phyloP scores from a whole-genome alignment of 2,329 filamentous ascomycete species.

The Fusarium anguioides region DNA sequence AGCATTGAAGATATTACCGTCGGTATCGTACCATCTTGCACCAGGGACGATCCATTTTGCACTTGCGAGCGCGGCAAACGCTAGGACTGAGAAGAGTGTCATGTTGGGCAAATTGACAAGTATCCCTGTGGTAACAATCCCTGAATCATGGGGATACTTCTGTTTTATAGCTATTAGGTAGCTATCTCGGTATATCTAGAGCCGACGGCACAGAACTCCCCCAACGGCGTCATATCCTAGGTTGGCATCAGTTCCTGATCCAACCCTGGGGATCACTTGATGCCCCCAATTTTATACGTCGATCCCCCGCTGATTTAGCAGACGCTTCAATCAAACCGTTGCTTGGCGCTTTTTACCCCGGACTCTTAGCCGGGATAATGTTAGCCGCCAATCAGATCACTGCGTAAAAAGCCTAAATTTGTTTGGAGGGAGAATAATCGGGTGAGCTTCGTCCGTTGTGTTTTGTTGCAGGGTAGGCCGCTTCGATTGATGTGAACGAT shows the following conservation, averaged over 20 bases:
- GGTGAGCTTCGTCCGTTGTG: background rate
- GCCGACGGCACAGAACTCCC: conserved; percentile 5
- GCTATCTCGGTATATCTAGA: conserved; percentile 19
- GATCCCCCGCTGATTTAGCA: conserved; percentile 34
- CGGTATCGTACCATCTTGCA: conserved; percentile 69
- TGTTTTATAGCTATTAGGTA: conserved; percentile 8
- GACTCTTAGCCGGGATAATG: conserved; percentile 16
- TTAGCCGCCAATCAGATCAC: conserved; percentile 21
- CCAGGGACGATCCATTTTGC: conserved; percentile 69
- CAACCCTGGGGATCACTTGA: conserved; percentile 9
- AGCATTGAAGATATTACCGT: conserved; percentile 69
- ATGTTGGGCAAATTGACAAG: background rate
- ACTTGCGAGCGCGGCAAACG: conserved; percentile 28
- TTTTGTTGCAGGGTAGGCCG: fast-evolving
- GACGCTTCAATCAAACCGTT: conserved; percentile 36
- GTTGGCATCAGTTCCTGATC: conserved; percentile 6
- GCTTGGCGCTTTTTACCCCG: conserved; percentile 10
- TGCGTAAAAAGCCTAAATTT: background rate
- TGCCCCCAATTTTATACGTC: conserved; percentile 14
- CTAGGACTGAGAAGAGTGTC: conserved; percentile 7
- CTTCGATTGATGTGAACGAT: too few species aligned
- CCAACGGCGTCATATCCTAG: conserved; percentile 3
- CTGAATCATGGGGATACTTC: background rate
- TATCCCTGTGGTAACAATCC: background rate
- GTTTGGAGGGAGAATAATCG: fast-evolving